Conservation (phyloP, 495 filamentous ascomycete genomes). For the Penicillium subrubescens region DNA sequence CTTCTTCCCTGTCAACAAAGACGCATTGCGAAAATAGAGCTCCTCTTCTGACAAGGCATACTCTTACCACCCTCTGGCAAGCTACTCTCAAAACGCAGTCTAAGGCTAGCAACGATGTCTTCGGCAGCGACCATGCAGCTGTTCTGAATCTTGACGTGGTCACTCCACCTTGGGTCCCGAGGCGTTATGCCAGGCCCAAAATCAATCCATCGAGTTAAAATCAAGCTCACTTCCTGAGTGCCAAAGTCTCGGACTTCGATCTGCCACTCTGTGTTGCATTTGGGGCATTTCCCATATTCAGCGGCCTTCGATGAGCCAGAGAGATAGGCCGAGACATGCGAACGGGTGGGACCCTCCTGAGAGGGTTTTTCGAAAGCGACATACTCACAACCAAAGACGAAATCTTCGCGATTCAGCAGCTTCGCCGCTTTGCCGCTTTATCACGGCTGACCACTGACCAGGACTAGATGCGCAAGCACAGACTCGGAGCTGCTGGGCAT, state of each 20-base stretch:
- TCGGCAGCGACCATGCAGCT: neutral
- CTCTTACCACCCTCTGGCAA: neutral
- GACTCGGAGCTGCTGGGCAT: neutral
- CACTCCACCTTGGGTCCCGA: neutral
- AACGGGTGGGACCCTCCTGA: neutral
- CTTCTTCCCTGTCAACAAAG: neutral
- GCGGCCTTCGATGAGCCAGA: neutral
- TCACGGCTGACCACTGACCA: neutral
- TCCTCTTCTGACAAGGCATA: neutral
- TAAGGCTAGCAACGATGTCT: neutral
- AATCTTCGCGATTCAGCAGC: neutral
- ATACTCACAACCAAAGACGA: neutral
- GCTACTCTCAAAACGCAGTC: neutral
- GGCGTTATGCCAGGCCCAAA: neutral
- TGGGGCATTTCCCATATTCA: neutral
- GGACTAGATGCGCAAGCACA: neutral
- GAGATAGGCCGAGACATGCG: neutral
- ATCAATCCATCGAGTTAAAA: neutral
- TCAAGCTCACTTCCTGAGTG: neutral
- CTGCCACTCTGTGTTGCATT: neutral
- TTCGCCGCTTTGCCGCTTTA: neutral
- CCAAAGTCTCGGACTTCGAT: neutral
- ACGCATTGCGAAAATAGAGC: neutral
- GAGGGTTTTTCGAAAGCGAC: neutral
- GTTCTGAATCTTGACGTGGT: neutral